Conservation (phyloP, 1,284 basidiomycete genomes). For the Trichosporon sp. region DNA sequence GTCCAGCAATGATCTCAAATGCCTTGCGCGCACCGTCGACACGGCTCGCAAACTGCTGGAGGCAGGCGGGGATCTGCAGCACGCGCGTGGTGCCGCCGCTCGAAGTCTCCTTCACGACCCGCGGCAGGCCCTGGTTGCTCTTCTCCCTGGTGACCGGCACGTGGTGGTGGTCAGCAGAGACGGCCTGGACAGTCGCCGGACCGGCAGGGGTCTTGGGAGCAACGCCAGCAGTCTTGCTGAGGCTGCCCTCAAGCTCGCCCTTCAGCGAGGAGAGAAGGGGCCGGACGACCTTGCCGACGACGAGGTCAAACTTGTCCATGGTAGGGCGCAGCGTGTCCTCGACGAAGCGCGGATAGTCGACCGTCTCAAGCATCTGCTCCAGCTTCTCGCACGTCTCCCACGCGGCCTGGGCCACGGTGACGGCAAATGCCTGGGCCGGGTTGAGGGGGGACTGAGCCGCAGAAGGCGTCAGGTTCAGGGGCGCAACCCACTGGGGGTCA, state of each 20-base stretch:
- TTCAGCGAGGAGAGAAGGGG: conserved; percentile 53
- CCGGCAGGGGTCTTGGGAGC: conserved; percentile 48
- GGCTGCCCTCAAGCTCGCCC: conserved; percentile 50
- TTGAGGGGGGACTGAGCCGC: conserved; percentile 49
- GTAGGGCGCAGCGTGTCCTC: conserved; percentile 64
- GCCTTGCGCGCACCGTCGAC: conserved; percentile 53
- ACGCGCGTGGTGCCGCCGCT: conserved; percentile 41
- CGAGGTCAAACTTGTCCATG: conserved; percentile 62
- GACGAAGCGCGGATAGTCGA: conserved; percentile 55
- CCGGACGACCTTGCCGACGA: conserved; percentile 56
- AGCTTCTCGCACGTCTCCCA: conserved; percentile 57
- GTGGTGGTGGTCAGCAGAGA: conserved; percentile 25
- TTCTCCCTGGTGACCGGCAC: conserved; percentile 39
- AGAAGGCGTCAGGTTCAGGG: conserved; percentile 45
- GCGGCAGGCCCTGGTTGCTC: conserved; percentile 36
- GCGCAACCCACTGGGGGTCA: conserved; percentile 47
- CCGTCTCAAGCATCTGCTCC: conserved; percentile 54
- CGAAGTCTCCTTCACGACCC: conserved; percentile 49
- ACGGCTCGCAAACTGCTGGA: conserved; percentile 55
- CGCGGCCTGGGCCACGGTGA: conserved; percentile 55
- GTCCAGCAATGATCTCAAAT: conserved; percentile 51
- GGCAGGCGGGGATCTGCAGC: conserved; percentile 47
- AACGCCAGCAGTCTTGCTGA: conserved; percentile 41
- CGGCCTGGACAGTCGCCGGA: conserved; percentile 42
- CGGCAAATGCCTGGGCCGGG: conserved; percentile 51